phyloP scores from a whole-genome alignment of 2,329 filamentous ascomycete genomes.

The Xylariaceae sp. region DNA sequence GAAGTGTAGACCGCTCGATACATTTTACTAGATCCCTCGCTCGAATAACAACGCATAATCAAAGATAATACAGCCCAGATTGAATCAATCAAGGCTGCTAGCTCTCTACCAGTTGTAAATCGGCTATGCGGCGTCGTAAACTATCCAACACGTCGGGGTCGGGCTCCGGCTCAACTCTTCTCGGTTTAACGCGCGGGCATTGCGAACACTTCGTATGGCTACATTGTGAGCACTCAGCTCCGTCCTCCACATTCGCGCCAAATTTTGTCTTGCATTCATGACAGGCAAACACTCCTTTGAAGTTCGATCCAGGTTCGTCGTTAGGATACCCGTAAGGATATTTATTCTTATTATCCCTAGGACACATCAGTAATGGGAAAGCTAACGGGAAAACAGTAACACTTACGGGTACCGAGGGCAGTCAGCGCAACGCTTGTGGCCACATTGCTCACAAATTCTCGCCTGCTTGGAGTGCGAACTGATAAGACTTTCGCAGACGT shows the following conservation, averaged over 20 bases:
- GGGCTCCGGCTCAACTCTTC: conserved; percentile 64
- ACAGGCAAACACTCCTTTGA: conserved; percentile 63
- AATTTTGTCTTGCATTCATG: conserved; percentile 67
- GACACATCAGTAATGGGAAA: conserved; percentile 23
- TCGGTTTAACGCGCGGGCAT: conserved; percentile 64
- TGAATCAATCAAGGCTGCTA: neutral
- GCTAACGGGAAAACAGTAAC: neutral
- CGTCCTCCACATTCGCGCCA: conserved; percentile 55
- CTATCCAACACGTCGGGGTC: conserved; percentile 65
- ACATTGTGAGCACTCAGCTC: conserved; percentile 64
- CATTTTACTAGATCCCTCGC: neutral
- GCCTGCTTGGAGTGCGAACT: conserved; percentile 55
- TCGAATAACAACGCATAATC: neutral
- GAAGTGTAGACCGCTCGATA: conserved; percentile 1
- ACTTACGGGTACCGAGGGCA: conserved; percentile 82
- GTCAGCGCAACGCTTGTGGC: conserved; percentile 76
- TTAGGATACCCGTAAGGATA: conserved; percentile 74
- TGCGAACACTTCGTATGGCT: conserved; percentile 63
- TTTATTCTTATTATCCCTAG: conserved; percentile 69
- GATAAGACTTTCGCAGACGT: conserved; percentile 73
- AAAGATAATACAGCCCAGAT: neutral
- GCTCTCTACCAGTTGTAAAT: conserved; percentile 17
- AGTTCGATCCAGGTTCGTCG: conserved; percentile 61
- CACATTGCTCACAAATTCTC: conserved; percentile 67
- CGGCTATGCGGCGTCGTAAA: conserved; percentile 51